These are phyloP conservation scores for Sphagnum contortum DNA, from an alignment of 225 moss, liverwort and hornwort species.

Conservation along the genomic window DNA sequence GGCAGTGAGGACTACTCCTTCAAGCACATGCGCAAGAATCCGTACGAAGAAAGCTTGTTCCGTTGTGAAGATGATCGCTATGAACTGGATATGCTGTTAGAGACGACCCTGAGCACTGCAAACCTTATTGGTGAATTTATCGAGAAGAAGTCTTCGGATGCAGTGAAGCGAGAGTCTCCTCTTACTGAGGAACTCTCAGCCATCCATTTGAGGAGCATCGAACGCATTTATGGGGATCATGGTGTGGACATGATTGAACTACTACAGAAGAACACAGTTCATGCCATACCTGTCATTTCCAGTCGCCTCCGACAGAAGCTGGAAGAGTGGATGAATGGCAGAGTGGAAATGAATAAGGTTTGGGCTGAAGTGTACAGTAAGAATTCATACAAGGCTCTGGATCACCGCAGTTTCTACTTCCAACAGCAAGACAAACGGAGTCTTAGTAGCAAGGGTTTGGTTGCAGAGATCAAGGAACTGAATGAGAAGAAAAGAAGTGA, in stretches of 20 bases:
- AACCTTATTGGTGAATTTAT: conserved; percentile 23
- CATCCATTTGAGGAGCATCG: conserved; percentile 61
- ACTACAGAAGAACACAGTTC: conserved; percentile 24
- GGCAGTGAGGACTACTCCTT: conserved; percentile 87
- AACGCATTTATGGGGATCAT: conserved; percentile 73
- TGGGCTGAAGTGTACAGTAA: conserved; percentile 93
- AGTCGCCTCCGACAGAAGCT: conserved; percentile 73
- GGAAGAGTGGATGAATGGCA: conserved; percentile 74
- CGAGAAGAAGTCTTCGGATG: conserved; percentile 19
- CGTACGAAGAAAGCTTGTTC: conserved; percentile 74
- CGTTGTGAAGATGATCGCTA: conserved; percentile 51
- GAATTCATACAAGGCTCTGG: conserved; percentile 87
- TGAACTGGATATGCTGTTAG: conserved; percentile 50
- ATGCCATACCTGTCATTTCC: conserved; percentile 68
- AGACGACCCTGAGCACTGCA: conserved; percentile 37
- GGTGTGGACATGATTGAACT: conserved; percentile 46
- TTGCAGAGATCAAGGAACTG: conserved; percentile 78
- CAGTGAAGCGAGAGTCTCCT: conserved; percentile 14
- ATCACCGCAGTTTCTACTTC: conserved; percentile 96
- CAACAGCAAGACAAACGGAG: conserved; percentile 94
- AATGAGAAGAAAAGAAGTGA: conserved; percentile 68
- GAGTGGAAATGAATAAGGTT: conserved; percentile 88
- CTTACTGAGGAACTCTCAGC: conserved; percentile 29
- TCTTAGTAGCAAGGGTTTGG: conserved; percentile 68
- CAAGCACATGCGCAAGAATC: conserved; percentile 91